A percentile compares a stretch with the other conserved stretches of the same genome.
Evolutionary conservation across 371 early-diverging fungal species (phyloP).

Genomic region (Actinomortierella wolfii): DNA sequence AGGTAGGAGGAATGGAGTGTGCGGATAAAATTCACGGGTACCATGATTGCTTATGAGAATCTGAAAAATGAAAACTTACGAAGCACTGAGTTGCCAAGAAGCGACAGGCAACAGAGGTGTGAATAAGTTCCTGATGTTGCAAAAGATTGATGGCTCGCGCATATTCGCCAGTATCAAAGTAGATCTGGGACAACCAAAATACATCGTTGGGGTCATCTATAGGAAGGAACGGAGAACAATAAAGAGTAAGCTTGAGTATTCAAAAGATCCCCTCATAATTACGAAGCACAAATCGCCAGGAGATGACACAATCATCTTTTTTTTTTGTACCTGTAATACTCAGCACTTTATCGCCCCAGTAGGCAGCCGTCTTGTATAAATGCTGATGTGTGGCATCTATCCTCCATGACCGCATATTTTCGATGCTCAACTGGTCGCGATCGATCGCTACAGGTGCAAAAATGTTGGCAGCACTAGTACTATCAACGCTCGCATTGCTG

Average conservation of each 20-base stretch:
- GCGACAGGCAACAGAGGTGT: constrained; percentile 61
- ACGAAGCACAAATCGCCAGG: background rate
- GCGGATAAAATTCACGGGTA: background rate
- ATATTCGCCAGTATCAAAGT: constrained; percentile 64
- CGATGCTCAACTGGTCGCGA: constrained; percentile 27
- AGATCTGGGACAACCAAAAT: constrained; percentile 62
- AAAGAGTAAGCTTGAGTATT: background rate
- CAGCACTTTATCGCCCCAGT: constrained; percentile 66
- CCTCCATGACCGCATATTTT: constrained; percentile 55
- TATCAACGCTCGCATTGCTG: constrained; percentile 1
- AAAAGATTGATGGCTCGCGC: constrained; percentile 62
- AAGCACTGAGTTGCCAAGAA: constrained; percentile 67
- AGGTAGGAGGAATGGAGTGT: constrained; percentile 7
- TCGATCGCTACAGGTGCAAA: constrained; percentile 18
- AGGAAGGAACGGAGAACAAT: background rate
- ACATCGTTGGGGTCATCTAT: constrained; percentile 62
- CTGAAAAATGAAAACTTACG: constrained; percentile 46
- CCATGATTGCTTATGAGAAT: background rate
- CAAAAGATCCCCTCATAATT: background rate
- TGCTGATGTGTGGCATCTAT: constrained; percentile 56
- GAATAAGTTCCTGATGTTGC: constrained; percentile 51
- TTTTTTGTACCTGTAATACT: constrained; percentile 52
- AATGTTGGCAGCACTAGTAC: constrained; percentile 7
- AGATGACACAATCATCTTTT: background rate
- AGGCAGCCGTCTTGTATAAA: constrained; percentile 58